These are phyloP conservation scores for Pseudocercospora fuligena DNA, from an alignment of 2,329 filamentous ascomycete species.

Conservation along the genomic window DNA sequence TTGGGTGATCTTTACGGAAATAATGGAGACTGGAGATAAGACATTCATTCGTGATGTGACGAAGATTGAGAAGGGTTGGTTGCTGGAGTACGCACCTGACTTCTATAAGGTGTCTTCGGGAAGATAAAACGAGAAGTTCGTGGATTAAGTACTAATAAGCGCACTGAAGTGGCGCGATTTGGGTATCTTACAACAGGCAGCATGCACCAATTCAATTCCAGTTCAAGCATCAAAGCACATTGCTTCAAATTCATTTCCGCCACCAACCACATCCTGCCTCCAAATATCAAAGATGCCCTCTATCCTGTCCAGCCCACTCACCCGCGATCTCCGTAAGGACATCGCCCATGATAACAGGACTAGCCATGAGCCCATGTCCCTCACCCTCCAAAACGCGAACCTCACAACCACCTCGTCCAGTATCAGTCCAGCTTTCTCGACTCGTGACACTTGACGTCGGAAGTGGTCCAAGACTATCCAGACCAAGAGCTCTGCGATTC, in stretches of 20 bases:
- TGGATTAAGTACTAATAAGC: constrained; percentile 35
- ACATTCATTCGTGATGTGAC: constrained; percentile 88
- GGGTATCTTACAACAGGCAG: constrained; percentile 11
- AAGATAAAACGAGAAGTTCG: neutral
- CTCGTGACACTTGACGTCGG: constrained; percentile 3
- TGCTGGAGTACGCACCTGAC: constrained; percentile 83
- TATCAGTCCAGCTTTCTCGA: constrained; percentile 18
- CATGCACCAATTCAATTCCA: neutral
- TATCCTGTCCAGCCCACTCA: constrained; percentile 66
- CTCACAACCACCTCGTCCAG: constrained; percentile 69
- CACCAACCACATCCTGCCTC: neutral
- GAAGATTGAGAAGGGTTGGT: constrained; percentile 92
- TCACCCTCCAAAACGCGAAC: constrained; percentile 89
- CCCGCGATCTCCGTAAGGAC: constrained; percentile 93
- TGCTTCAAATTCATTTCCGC: neutral
- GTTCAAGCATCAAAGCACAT: neutral
- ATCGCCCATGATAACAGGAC: constrained; percentile 86
- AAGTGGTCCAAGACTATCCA: neutral
- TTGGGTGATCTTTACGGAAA: constrained; percentile 94
- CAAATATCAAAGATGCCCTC: constrained; percentile 16
- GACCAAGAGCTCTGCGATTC: constrained; percentile 50
- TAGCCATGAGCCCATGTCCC: constrained; percentile 95
- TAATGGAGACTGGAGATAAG: constrained; percentile 87
- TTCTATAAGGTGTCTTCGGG: constrained; percentile 62
- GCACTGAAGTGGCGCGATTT: constrained; percentile 45